These are phyloP conservation scores for Trichoderma sp. DNA, from an alignment of 2,329 filamentous ascomycete genomes.

Conservation along the genomic window DNA sequence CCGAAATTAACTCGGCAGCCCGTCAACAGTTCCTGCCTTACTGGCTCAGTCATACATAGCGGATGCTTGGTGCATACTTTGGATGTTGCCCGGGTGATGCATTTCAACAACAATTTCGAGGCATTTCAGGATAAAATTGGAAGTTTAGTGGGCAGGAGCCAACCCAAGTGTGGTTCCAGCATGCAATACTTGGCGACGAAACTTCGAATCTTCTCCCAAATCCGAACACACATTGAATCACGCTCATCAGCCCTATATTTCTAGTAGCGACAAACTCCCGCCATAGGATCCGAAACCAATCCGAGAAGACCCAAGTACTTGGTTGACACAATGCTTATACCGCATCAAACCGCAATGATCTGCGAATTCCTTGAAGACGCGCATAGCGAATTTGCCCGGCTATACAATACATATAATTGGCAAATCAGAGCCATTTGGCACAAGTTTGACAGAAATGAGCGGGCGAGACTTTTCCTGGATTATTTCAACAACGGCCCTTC, in stretches of 20 bases:
- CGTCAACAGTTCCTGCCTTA: background rate
- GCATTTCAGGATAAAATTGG: background rate
- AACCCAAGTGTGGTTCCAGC: background rate
- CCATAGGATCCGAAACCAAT: background rate
- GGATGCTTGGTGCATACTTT: background rate
- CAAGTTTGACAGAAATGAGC: background rate
- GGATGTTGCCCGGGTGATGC: conserved; percentile 25
- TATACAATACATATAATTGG: background rate
- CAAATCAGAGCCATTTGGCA: background rate
- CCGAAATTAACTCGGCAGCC: background rate
- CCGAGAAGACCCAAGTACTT: background rate
- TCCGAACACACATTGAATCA: background rate
- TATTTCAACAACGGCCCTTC: background rate
- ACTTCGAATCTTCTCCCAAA: background rate
- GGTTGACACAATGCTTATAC: background rate
- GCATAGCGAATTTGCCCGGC: background rate
- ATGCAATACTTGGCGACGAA: background rate
- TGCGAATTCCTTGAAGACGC: background rate
- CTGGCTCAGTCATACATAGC: background rate
- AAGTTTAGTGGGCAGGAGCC: background rate
- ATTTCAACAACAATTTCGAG: conserved; percentile 26
- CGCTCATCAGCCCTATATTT: background rate
- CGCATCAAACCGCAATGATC: background rate
- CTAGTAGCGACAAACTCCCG: background rate
- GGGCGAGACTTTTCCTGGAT: background rate